Conservation (phyloP, 768 basidiomycete genomes). For the Pisolithus sp. region DNA sequence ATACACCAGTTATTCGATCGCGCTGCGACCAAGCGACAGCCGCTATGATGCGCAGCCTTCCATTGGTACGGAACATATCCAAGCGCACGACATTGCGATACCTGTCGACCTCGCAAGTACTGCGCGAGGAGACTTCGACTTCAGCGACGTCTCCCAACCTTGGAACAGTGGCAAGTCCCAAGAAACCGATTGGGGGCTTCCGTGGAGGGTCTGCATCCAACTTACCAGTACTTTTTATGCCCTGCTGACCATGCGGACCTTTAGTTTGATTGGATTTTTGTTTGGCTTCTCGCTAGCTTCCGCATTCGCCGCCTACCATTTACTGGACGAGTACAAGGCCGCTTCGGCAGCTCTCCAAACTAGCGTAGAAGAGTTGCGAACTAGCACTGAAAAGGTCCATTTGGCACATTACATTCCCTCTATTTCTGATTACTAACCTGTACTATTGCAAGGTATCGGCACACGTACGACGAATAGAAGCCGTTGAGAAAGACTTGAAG, state of each 20-base stretch:
- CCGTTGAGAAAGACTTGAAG: slow-evolving; percentile 86
- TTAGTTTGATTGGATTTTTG: slow-evolving; percentile 76
- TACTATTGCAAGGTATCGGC: slow-evolving; percentile 54
- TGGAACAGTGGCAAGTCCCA: slow-evolving; percentile 49
- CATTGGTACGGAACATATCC: slow-evolving; percentile 10
- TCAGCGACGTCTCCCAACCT: slow-evolving; percentile 37
- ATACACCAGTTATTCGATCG: neutral
- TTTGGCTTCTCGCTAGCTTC: slow-evolving; percentile 90
- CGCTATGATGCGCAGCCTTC: slow-evolving; percentile 27
- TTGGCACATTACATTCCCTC: slow-evolving; percentile 15
- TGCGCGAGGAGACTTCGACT: slow-evolving; percentile 35
- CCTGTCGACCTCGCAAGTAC: slow-evolving; percentile 38
- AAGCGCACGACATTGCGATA: slow-evolving; percentile 25
- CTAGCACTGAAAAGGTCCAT: slow-evolving; percentile 68
- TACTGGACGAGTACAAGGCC: slow-evolving; percentile 85
- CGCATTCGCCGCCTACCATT: slow-evolving; percentile 77
- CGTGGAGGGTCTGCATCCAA: slow-evolving; percentile 48
- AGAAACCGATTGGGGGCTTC: slow-evolving; percentile 72
- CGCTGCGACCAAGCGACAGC: slow-evolving; percentile 1
- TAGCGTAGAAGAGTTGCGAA: slow-evolving; percentile 81
- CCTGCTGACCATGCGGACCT: neutral
- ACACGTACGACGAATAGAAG: slow-evolving; percentile 78
- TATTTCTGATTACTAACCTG: neutral
- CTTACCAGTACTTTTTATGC: neutral
- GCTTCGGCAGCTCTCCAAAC: slow-evolving; percentile 84